Percentiles rank a stretch among this genome's conserved stretches.
These are phyloP conservation scores for Ceratobasidium sp. DNA, from an alignment of 1,284 basidiomycete species.

Conservation along the genomic window DNA sequence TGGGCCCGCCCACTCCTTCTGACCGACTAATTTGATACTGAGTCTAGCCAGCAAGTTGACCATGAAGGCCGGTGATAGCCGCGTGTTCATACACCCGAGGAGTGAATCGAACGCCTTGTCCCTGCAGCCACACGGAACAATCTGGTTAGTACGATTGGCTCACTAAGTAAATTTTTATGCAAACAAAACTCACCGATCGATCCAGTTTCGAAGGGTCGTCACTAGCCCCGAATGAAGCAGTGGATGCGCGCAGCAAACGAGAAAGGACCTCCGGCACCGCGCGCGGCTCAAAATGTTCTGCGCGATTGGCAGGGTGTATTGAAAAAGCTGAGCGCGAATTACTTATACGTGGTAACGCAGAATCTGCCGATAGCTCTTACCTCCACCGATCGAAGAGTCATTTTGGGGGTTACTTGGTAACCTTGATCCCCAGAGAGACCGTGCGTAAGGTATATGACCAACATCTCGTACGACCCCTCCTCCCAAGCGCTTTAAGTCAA, in stretches of 20 bases:
- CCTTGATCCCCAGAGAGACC: slow-evolving; percentile 31
- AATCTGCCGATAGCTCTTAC: not conserved
- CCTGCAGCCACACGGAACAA: not conserved
- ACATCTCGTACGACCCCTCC: not conserved
- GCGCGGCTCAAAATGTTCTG: not conserved
- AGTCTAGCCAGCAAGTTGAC: slow-evolving; percentile 1
- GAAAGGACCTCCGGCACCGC: not conserved
- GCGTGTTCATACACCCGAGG: slow-evolving; percentile 8
- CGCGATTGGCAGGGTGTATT: not conserved
- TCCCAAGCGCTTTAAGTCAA: not conserved
- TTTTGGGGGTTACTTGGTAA: slow-evolving; percentile 6
- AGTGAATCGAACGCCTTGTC: not conserved
- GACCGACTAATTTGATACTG: not conserved
- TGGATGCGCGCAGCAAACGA: slow-evolving; percentile 23
- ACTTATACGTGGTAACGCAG: no score
- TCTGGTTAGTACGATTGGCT: not conserved
- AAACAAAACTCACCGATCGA: not conserved
- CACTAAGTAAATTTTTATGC: not conserved
- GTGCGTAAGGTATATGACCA: slow-evolving; percentile 22
- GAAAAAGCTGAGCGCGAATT: not conserved
- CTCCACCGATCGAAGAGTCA: not conserved
- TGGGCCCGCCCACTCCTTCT: not conserved
- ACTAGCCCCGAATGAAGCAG: slow-evolving; percentile 5
- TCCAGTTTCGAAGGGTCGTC: slow-evolving; percentile 1
- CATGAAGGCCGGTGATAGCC: slow-evolving; percentile 8